phyloP scores from a whole-genome alignment of 768 basidiomycete species.

The Russula sp. region DNA sequence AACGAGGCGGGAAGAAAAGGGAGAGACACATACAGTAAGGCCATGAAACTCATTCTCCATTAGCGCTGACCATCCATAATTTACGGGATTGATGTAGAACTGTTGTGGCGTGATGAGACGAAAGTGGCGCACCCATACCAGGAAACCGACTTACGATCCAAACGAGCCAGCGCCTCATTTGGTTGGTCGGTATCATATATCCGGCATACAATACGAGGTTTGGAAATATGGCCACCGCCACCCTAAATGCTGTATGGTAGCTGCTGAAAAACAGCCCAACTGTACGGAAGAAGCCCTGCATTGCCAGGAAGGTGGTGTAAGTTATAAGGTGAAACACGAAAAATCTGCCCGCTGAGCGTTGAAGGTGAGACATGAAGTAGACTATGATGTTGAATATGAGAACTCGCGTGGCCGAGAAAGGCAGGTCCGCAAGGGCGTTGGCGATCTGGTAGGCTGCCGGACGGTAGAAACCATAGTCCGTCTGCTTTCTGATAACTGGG shows the following conservation, averaged over 20 bases:
- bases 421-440: slow-evolving; percentile 66
- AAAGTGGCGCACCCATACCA: slow-evolving; percentile 27
- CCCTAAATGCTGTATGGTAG: slow-evolving; percentile 55
- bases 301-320: slow-evolving; percentile 61
- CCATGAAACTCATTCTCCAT: slow-evolving; percentile 88
- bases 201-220: slow-evolving; percentile 74
- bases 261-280: slow-evolving; percentile 57
- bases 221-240: slow-evolving; percentile 48
- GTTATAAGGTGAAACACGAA: slow-evolving; percentile 65
- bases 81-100: slow-evolving; percentile 74
- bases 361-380: slow-evolving; percentile 64
- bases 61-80: slow-evolving; percentile 59
- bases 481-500: slow-evolving; percentile 70
- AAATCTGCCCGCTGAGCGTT: slow-evolving; percentile 44
- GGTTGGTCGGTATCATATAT: slow-evolving; percentile 61
- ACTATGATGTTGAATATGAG: slow-evolving; percentile 63
- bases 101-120: slow-evolving; percentile 36
- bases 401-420: slow-evolving; percentile 61
- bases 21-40: slow-evolving; percentile 35
- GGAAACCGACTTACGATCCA: slow-evolving; percentile 61
- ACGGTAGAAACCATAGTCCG: slow-evolving; percentile 63
- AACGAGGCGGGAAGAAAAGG: slow-evolving; percentile 39
- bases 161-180: slow-evolving; percentile 83
- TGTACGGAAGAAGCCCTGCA: slow-evolving; percentile 85
- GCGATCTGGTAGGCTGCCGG: slow-evolving; percentile 63